phyloP scores from a whole-genome alignment of 495 filamentous ascomycete species.

The Cladorrhinum samala region DNA sequence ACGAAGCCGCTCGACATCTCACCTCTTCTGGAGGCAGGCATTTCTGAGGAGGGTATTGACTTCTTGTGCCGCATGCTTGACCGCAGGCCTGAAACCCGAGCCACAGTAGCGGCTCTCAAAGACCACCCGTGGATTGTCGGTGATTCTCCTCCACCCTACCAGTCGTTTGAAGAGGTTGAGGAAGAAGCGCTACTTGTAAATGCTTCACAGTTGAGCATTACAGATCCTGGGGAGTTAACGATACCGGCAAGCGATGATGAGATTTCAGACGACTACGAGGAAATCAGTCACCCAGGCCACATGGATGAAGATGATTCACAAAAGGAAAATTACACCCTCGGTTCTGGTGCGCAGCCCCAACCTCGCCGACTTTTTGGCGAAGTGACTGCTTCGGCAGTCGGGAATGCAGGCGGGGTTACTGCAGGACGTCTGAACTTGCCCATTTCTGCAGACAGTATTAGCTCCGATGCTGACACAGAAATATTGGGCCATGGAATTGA shows the following conservation, averaged over 20 bases:
- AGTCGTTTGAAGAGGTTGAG: conserved; percentile 40
- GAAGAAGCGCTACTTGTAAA: conserved; percentile 46
- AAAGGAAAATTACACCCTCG: conserved; percentile 39
- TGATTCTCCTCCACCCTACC: conserved; percentile 8
- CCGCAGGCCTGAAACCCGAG: conserved; percentile 60
- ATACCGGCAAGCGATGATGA: conserved; percentile 26
- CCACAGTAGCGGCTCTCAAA: conserved; percentile 57
- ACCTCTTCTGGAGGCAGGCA: conserved; percentile 46
- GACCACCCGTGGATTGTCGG: conserved; percentile 61
- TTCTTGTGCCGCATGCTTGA: conserved; percentile 74
- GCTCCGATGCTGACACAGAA: conserved; percentile 23
- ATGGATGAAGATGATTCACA: conserved; percentile 30
- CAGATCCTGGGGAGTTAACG: conserved; percentile 27
- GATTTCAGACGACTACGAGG: conserved; percentile 42
- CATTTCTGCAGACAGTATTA: conserved; percentile 25
- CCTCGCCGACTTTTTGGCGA: conserved; percentile 69
- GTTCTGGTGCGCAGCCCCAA: conserved; percentile 26
- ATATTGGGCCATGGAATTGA: conserved; percentile 25
- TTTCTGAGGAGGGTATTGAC: conserved; percentile 62
- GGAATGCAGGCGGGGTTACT: conserved; percentile 48
- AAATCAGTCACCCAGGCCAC: conserved; percentile 25
- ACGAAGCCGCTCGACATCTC: conserved; percentile 56
- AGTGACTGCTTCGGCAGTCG: conserved; percentile 62
- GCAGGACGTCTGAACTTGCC: conserved; percentile 42
- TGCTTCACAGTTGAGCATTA: conserved; percentile 64